These are phyloP conservation scores for Neofusicoccum sp. DNA, from an alignment of 2,329 filamentous ascomycete genomes.

Conservation along the genomic window DNA sequence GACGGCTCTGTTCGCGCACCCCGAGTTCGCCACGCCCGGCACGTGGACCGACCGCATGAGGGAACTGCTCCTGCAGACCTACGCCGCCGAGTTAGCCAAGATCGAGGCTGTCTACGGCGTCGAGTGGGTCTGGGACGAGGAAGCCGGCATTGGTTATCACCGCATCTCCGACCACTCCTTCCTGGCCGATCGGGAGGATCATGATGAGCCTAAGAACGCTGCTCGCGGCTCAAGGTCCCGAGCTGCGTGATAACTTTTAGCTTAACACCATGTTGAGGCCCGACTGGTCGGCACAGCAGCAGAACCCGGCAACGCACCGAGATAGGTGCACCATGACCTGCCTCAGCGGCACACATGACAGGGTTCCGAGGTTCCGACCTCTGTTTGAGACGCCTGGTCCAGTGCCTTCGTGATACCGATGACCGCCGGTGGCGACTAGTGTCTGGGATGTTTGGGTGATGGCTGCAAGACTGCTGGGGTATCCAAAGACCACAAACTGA, in stretches of 20 bases:
- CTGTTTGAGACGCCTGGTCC: too few relatives aligned
- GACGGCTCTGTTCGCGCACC: background rate
- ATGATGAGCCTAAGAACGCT: background rate
- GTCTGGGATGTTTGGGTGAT: background rate
- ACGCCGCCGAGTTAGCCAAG: background rate
- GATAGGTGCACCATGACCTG: too few relatives aligned
- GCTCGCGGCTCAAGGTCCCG: background rate
- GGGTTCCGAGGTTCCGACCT: too few relatives aligned
- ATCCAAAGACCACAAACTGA: background rate
- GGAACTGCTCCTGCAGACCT: background rate
- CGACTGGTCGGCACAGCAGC: background rate
- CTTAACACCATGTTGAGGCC: background rate
- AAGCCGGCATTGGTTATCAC: background rate
- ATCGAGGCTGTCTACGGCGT: background rate
- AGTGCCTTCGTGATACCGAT: too few relatives aligned
- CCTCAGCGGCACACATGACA: too few relatives aligned
- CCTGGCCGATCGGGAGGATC: background rate
- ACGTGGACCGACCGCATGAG: background rate
- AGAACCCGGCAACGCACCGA: too few relatives aligned
- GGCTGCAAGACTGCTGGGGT: background rate
- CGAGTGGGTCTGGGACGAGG: conserved; percentile 9
- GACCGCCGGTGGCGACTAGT: too few relatives aligned
- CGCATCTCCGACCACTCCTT: background rate
- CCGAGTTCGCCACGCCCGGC: background rate
- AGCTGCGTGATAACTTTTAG: background rate